Percentiles rank a stretch among this genome's conserved stretches.
Evolutionary conservation across 2,329 filamentous ascomycete species (phyloP).

Genomic region (Aspergillus sp.): DNA sequence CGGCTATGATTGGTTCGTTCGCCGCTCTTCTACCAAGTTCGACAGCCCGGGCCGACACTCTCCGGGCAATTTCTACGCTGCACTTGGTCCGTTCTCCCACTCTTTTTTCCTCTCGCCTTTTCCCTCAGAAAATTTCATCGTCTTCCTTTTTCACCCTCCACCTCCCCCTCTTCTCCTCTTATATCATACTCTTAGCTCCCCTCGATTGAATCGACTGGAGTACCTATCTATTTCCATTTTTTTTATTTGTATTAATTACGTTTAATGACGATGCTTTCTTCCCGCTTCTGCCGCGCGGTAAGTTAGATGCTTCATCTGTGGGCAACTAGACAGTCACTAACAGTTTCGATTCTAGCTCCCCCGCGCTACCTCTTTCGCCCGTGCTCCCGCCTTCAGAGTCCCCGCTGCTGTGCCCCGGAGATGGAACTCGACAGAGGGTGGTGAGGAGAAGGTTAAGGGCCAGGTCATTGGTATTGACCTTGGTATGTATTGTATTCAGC

Average conservation of each 20-base stretch:
- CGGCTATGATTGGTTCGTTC: constrained; percentile 12
- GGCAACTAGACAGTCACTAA: constrained; percentile 2
- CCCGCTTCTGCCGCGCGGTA: constrained; percentile 69
- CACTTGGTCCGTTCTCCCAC: constrained; percentile 25
- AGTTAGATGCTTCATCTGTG: constrained; percentile 34
- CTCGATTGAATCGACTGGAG: constrained; percentile 30
- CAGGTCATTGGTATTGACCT: constrained; percentile 97
- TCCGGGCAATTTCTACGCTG: constrained; percentile 28
- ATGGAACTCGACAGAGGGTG: constrained; percentile 47
- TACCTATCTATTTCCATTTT: constrained; percentile 17
- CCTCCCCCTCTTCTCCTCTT: constrained; percentile 4
- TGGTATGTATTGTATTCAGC: constrained; percentile 50
- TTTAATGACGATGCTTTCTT: constrained; percentile 58
- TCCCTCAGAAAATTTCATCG: constrained; percentile 13
- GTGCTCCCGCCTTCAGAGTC: constrained; percentile 62
- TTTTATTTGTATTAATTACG: constrained; percentile 30
- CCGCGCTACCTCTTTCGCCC: constrained; percentile 64
- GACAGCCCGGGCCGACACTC: constrained; percentile 29
- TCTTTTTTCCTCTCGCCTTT: constrained; percentile 11
- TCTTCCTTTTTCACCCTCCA: constrained; percentile 7
- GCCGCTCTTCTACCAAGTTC: constrained; percentile 31
- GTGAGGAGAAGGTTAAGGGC: constrained; percentile 79
- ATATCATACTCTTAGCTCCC: constrained; percentile 13
- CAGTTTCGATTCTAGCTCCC: constrained; percentile 55
- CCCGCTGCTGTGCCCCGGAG: constrained; percentile 65